A percentile compares a stretch with the other conserved stretches of the same genome.
Evolutionary conservation across 2,329 filamentous ascomycete genomes (phyloP).

Genomic region (Fusarium sp.): DNA sequence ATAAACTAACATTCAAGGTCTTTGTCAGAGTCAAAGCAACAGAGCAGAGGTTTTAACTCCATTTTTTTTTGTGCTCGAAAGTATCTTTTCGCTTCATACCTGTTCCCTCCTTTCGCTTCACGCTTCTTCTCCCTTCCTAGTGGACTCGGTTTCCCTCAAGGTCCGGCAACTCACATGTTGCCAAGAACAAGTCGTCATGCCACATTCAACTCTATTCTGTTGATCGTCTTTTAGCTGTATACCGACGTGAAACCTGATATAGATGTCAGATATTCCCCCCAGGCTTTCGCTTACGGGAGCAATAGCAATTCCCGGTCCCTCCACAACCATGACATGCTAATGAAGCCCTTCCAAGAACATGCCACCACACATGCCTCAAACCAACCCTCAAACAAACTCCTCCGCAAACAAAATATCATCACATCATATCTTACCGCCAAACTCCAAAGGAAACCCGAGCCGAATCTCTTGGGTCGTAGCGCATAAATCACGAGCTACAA

Average conservation of each 20-base stretch:
- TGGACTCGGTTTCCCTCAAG: background rate
- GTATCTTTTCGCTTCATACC: background rate
- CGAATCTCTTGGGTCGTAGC: background rate
- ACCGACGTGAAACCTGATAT: background rate
- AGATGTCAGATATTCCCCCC: background rate
- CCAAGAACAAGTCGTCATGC: background rate
- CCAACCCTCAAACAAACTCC: background rate
- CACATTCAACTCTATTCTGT: background rate
- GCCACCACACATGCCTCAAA: background rate
- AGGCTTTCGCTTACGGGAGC: background rate
- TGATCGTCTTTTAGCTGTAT: background rate
- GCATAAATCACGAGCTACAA: conserved; percentile 4
- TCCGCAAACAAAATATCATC: background rate
- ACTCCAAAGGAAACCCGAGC: conserved; percentile 1
- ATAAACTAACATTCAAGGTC: background rate
- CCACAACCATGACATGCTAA: background rate
- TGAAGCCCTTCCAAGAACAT: no score
- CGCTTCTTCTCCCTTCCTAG: background rate
- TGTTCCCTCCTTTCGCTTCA: background rate
- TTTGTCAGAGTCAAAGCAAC: background rate
- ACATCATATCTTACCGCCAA: background rate
- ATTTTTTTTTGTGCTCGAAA: background rate
- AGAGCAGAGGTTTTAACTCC: background rate
- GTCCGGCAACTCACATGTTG: background rate
- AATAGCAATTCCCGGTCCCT: background rate